Conservation (phyloP, 2,329 filamentous ascomycete genomes). For the Sarocladiaceae sp. region DNA sequence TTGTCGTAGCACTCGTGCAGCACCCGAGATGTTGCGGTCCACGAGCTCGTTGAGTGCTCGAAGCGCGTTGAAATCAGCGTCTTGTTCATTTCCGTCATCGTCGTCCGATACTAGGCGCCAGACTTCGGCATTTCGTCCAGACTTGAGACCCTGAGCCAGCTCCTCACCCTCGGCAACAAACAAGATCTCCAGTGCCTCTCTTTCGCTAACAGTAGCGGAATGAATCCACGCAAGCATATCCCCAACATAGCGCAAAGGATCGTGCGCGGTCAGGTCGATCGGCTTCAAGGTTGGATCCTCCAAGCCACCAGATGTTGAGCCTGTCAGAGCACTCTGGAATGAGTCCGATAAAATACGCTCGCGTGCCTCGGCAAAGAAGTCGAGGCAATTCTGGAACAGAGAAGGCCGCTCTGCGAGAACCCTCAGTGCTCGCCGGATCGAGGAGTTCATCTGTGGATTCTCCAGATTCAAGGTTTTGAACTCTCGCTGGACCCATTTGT, state of each 20-base stretch:
- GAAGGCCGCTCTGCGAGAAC: conserved; percentile 85
- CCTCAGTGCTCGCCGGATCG: conserved; percentile 75
- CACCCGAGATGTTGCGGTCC: conserved; percentile 75
- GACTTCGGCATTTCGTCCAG: conserved; percentile 73
- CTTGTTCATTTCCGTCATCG: conserved; percentile 38
- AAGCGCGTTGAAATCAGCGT: conserved; percentile 65
- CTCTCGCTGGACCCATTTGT: conserved; percentile 89
- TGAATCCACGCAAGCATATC: conserved; percentile 98
- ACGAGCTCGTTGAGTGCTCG: conserved; percentile 81
- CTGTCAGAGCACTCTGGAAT: conserved; percentile 84
- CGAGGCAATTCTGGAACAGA: conserved; percentile 87
- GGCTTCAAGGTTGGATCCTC: conserved; percentile 67
- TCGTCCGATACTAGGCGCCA: conserved; percentile 66
- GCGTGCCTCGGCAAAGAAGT: conserved; percentile 85
- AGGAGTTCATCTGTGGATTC: conserved; percentile 82
- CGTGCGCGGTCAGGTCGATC: conserved; percentile 89
- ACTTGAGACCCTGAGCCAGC: conserved; percentile 74
- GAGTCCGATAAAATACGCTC: conserved; percentile 82
- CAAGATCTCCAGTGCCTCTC: conserved; percentile 82
- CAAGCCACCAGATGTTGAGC: conserved; percentile 51
- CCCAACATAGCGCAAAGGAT: conserved; percentile 83
- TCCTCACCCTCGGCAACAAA: conserved; percentile 90
- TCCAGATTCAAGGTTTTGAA: conserved; percentile 91
- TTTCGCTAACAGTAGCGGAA: conserved; percentile 87
- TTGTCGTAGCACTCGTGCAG: conserved; percentile 78